Evolutionary conservation across 345 rosid genomes (phyloP), one percentile per base, ranked within the genome.

Genomic region (Hibiscus syriacus): DNA sequence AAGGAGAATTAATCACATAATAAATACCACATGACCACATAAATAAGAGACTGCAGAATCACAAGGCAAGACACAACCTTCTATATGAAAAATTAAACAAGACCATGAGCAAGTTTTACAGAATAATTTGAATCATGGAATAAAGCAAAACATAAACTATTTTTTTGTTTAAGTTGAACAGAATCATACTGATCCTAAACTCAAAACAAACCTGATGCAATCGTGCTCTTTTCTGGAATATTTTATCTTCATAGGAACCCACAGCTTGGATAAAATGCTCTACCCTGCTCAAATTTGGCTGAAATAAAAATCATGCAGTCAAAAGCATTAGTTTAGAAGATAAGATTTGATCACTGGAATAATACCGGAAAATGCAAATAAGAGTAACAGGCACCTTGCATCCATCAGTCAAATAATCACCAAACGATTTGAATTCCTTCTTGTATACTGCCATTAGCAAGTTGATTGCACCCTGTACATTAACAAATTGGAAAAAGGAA

Each of bases 231-330:
- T 86, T 91, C 83, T 76, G 89, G 77, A 94, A 94, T 81, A 91
- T 94, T 71, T 76, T 74, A 73, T 89, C 91, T 78, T 94, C 99
- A 20, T 74, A 90, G 22, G 81, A 79, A 75, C 96, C 97, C 72
- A 94, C 90, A 52, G 91, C 87, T 80, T 94, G 97, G 73, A 94
- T 89, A 69, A 94, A 94, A 71, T 76, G 86, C 78, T 91, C 99
- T 72, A 94, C 92, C 62, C 82, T 78, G 20, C 70, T 75, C 73
- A 94, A 82, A 81, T 85, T 75, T 23, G 91, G 87, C 99, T 94
- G 84, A 72, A 68, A 78, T 68, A 70, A 57, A 30, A 81, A 59
- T 64, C 65, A 71, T 52, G 3, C 29, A 38, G 22, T 0, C 50
- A 23, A 2, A 12, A 16, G 59, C 32, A 4, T 63, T 25, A 69